Evolutionary conservation across 1,284 basidiomycete species (phyloP).

Genomic region (Mycena sp.): DNA sequence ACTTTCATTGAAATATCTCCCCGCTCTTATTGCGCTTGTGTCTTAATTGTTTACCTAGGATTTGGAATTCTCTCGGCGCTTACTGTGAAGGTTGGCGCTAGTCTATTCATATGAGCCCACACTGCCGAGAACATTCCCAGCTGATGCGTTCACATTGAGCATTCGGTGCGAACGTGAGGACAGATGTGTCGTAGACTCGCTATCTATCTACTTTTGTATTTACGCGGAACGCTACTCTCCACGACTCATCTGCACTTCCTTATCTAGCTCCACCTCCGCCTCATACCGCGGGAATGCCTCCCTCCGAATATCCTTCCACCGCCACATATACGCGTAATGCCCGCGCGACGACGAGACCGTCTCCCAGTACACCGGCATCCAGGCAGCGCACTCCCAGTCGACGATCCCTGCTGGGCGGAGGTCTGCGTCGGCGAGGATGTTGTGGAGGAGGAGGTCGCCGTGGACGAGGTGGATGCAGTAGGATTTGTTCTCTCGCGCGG

Average conservation of each 20-base stretch:
- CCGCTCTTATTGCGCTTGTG: too few species aligned
- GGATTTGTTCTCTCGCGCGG: conserved; percentile 6
- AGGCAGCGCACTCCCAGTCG: conserved; percentile 41
- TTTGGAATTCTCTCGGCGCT: too few species aligned
- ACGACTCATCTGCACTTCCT: neutral
- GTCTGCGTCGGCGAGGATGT: conserved; percentile 39
- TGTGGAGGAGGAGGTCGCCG: conserved; percentile 38
- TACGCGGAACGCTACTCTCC: conserved; percentile 3
- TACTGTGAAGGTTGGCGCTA: too few species aligned
- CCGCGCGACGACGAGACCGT: conserved; percentile 19
- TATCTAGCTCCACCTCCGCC: conserved; percentile 6
- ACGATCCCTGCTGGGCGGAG: conserved; percentile 33
- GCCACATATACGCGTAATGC: conserved; percentile 4
- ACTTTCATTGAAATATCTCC: too few species aligned
- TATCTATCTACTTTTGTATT: neutral
- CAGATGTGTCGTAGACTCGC: too few species aligned
- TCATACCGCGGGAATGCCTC: conserved; percentile 1
- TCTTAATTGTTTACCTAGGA: too few species aligned
- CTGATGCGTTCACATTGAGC: too few species aligned
- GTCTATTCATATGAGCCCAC: too few species aligned
- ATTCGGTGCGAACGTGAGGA: too few species aligned
- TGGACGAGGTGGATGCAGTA: conserved; percentile 36
- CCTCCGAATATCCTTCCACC: conserved; percentile 11
- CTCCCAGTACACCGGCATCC: conserved; percentile 45
- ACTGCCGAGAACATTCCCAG: too few species aligned